Percentiles rank a stretch among this genome's conserved stretches.
Conservation (phyloP, 768 basidiomycete genomes). For the Nidularia sp. region DNA sequence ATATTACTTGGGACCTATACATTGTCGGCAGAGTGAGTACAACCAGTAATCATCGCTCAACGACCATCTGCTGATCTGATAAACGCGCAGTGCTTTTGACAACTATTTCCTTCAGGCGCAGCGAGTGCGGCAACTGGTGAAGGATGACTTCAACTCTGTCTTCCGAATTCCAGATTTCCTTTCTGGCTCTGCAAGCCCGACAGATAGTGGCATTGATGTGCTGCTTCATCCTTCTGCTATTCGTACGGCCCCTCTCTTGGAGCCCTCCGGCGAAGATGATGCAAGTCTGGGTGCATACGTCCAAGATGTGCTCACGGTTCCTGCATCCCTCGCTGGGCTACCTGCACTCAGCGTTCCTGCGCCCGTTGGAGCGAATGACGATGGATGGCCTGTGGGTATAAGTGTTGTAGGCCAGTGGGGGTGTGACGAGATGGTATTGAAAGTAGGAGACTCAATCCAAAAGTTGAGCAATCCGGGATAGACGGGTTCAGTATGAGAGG, state of each 20-base stretch:
- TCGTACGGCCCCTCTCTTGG: slow-evolving; percentile 70
- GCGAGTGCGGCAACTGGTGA: slow-evolving; percentile 67
- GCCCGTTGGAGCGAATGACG: slow-evolving; percentile 37
- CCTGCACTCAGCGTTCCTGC: slow-evolving; percentile 76
- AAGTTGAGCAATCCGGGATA: slow-evolving; percentile 6
- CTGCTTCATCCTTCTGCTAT: slow-evolving; percentile 87
- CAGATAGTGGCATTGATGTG: slow-evolving; percentile 53
- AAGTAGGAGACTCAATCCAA: slow-evolving; percentile 48
- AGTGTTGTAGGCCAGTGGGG: slow-evolving; percentile 91
- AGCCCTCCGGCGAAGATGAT: slow-evolving; percentile 4
- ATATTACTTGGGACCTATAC: slow-evolving; percentile 90
- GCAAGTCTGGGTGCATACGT: slow-evolving; percentile 58
- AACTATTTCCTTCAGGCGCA: slow-evolving; percentile 96
- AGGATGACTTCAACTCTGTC: slow-evolving; percentile 66
- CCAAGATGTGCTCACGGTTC: slow-evolving; percentile 90
- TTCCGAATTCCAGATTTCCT: slow-evolving; percentile 59
- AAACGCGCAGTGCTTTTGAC: slow-evolving; percentile 75
- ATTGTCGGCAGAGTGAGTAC: slow-evolving; percentile 82
- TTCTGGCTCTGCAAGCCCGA: slow-evolving; percentile 11
- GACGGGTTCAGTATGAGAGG: no score
- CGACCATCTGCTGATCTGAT: background rate
- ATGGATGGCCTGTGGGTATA: slow-evolving; percentile 80
- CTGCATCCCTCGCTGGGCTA: slow-evolving; percentile 86
- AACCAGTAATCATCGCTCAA: background rate
- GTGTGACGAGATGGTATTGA: slow-evolving; percentile 54